Conservation (phyloP, 2,329 filamentous ascomycete species). For the Aspergillus hortae region DNA sequence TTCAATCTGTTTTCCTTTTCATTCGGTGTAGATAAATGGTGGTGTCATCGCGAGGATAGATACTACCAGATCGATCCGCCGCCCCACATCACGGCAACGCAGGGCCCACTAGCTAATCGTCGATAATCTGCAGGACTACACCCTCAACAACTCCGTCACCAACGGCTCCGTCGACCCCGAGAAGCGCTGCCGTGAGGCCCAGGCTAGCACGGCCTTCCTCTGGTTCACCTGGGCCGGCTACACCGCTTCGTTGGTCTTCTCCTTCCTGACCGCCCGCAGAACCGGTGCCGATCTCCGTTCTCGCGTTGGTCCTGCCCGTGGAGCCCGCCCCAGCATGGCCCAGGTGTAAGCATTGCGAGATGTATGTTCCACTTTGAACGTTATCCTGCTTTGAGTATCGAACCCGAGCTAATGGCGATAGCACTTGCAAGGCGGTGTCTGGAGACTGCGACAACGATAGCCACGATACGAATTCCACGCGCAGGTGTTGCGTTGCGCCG, state of each 20-base stretch:
- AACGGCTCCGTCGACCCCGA: conserved; percentile 34
- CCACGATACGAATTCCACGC: no score
- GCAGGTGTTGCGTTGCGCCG: neutral
- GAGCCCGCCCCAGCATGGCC: conserved; percentile 40
- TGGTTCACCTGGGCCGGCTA: conserved; percentile 50
- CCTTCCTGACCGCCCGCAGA: conserved; percentile 33
- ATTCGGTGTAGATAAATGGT: neutral
- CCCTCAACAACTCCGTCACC: conserved; percentile 43
- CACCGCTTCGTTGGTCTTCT: conserved; percentile 39
- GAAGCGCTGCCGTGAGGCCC: conserved; percentile 50
- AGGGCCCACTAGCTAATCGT: conserved; percentile 9
- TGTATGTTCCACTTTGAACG: neutral
- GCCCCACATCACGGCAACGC: neutral
- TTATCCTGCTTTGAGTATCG: neutral
- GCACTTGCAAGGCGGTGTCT: neutral
- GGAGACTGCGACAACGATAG: neutral
- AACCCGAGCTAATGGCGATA: neutral
- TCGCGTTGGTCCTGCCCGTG: conserved; percentile 29
- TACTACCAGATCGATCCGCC: neutral
- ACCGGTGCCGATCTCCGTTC: conserved; percentile 32
- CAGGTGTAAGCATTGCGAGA: conserved; percentile 37
- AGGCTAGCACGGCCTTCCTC: conserved; percentile 49
- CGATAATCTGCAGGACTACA: conserved; percentile 33
- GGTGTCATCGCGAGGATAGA: neutral
- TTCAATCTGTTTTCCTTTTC: neutral